phyloP scores from a whole-genome alignment of 805 yeast species.

The Kluyveromyces starmeri region DNA sequence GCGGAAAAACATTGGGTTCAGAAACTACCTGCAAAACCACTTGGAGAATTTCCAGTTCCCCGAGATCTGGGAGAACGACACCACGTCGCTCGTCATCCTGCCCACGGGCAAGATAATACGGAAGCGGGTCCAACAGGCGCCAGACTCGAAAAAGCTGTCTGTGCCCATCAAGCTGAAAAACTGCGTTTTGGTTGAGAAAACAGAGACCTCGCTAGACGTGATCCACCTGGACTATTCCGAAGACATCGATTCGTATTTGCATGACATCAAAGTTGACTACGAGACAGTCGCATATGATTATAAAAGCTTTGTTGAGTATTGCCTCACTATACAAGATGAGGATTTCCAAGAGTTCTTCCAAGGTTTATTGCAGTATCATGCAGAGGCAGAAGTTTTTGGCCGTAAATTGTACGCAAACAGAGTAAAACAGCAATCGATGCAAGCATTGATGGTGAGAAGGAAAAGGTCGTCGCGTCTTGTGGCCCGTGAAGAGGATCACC shows the following conservation, averaged over 20 bases:
- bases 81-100: slow-evolving; percentile 14
- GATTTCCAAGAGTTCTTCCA: slow-evolving; percentile 12
- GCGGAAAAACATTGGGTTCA: slow-evolving; percentile 21
- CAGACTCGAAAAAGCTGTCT: slow-evolving; percentile 7
- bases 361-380: slow-evolving; percentile 12
- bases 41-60: slow-evolving; percentile 22
- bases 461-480: slow-evolving; percentile 69
- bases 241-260: slow-evolving; percentile 24
- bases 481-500: slow-evolving; percentile 54
- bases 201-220: slow-evolving; percentile 15
- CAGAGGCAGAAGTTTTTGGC: slow-evolving; percentile 21
- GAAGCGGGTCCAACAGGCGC: slow-evolving; percentile 7
- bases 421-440: slow-evolving; percentile 56
- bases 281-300: slow-evolving; percentile 21
- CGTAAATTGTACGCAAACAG: slow-evolving; percentile 32
- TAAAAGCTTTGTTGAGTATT: slow-evolving; percentile 17
- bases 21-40: slow-evolving; percentile 23
- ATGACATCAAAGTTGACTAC: slow-evolving; percentile 16
- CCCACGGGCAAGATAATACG: slow-evolving; percentile 22
- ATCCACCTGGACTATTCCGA: slow-evolving; percentile 24
- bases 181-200: slow-evolving; percentile 21
- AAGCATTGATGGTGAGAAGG: slow-evolving; percentile 53
- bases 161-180: slow-evolving; percentile 24
- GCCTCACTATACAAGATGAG: slow-evolving; percentile 7
- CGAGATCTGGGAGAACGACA: slow-evolving; percentile 12